These are phyloP conservation scores for Chlamydomonas schloesseri DNA, from an alignment of 139 green algal species.

Conservation along the genomic window DNA sequence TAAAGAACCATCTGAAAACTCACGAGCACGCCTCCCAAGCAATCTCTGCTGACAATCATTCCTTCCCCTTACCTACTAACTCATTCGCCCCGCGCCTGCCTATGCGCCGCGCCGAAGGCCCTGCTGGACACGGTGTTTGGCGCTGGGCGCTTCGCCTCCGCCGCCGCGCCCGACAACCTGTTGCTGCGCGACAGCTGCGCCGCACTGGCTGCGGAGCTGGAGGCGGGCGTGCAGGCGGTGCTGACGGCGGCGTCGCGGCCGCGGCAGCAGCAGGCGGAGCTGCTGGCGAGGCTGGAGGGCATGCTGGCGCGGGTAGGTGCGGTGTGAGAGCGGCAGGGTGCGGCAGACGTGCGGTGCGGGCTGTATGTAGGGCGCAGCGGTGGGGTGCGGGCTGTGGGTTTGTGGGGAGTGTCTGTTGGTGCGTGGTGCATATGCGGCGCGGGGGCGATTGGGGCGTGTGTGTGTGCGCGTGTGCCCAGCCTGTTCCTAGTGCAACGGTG, in stretches of 20 bases:
- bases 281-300: constrained; percentile 4
- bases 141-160: not conserved
- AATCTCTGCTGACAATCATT: too few relatives aligned
- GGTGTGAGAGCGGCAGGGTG: not conserved
- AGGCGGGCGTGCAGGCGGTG: not conserved
- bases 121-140: constrained; percentile 12
- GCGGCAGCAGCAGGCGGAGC: constrained; percentile 29
- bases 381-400: not conserved
- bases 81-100: too few relatives aligned
- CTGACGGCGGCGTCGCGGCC: constrained; percentile 26
- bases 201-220: constrained; percentile 18
- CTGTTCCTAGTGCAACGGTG: too few relatives aligned
- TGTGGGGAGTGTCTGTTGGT: not conserved
- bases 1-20: too few relatives aligned
- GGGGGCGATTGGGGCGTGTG: too few relatives aligned
- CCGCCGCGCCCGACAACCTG: not conserved
- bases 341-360: not conserved
- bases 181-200: not conserved
- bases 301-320: not conserved
- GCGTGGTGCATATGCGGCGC: too few relatives aligned
- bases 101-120: too few relatives aligned
- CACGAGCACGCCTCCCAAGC: too few relatives aligned
- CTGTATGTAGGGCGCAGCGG: not conserved
- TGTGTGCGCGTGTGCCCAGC: too few relatives aligned
- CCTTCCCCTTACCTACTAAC: too few relatives aligned